These are phyloP conservation scores for Ceratopteris richardii DNA, from an alignment of 75 land plant genomes.

Conservation along the genomic window DNA sequence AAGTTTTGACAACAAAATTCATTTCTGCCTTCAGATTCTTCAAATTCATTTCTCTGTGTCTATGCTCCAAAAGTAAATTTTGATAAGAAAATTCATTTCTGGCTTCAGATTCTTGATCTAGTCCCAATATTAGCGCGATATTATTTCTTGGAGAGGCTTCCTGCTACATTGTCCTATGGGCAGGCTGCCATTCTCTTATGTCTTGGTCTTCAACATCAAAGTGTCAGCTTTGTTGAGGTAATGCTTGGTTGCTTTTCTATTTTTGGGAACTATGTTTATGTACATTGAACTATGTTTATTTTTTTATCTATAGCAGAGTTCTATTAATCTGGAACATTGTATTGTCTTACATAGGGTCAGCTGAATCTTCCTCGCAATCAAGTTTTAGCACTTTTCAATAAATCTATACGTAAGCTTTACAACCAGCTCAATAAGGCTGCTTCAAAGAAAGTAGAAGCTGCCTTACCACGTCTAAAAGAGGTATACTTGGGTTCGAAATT, in stretches of 20 bases:
- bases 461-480: constrained; percentile 60
- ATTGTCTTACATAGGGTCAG: constrained; percentile 34
- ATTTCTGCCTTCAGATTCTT: constrained; percentile 40
- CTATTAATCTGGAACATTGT: not conserved
- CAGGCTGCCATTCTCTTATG: constrained; percentile 83
- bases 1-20: no score
- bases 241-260: no score
- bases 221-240: constrained; percentile 63
- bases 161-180: constrained; percentile 51
- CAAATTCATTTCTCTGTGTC: no score
- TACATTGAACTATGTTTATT: no score
- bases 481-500: constrained; percentile 29
- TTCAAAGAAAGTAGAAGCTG: constrained; percentile 49
- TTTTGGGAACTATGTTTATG: not conserved
- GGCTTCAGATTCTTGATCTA: constrained; percentile 60
- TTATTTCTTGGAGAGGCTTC: constrained; percentile 70
- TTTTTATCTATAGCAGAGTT: no score
- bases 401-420: constrained; percentile 62
- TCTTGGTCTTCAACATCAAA: constrained; percentile 68
- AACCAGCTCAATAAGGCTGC: constrained; percentile 52
- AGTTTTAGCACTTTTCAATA: constrained; percentile 62
- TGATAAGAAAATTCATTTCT: no score
- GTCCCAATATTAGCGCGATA: constrained; percentile 48
- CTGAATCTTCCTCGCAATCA: constrained; percentile 58
- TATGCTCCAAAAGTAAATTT: no score